Evolutionary conservation across 768 basidiomycete genomes (phyloP).

Genomic region (Pulveroboletus sp.): DNA sequence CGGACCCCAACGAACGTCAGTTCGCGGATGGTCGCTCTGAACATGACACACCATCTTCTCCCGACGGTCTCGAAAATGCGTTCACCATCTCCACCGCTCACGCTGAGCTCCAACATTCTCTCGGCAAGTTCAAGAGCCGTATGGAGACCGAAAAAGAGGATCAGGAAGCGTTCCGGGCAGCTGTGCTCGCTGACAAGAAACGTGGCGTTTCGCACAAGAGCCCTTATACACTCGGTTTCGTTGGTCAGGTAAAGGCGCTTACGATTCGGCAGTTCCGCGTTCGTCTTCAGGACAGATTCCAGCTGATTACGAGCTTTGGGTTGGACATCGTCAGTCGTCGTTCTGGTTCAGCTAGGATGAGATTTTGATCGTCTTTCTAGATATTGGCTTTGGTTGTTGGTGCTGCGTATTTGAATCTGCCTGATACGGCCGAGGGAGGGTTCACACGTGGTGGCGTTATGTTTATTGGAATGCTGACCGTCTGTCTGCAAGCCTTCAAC

Average conservation of each 20-base stretch:
- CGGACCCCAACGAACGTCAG: constrained; percentile 84
- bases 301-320: constrained; percentile 67
- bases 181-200: constrained; percentile 76
- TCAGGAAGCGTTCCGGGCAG: constrained; percentile 73
- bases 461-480: constrained; percentile 66
- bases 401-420: constrained; percentile 70
- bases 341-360: not conserved
- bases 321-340: constrained; percentile 56
- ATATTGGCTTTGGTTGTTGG: constrained; percentile 58
- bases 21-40: constrained; percentile 62
- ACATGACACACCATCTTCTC: constrained; percentile 57
- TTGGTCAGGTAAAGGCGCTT: constrained; percentile 69
- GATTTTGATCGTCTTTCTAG: constrained; percentile 5
- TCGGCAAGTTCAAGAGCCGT: constrained; percentile 52
- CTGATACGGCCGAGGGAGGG: constrained; percentile 70
- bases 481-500: constrained; percentile 68
- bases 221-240: constrained; percentile 81
- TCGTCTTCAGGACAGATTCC: constrained; percentile 74
- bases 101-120: constrained; percentile 40
- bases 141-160: constrained; percentile 64
- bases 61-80: constrained; percentile 63
- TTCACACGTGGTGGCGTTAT: constrained; percentile 87
- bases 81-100: constrained; percentile 52
- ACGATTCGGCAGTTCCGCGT: constrained; percentile 72
- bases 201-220: constrained; percentile 73